Conservation (phyloP, 2,329 filamentous ascomycete genomes). For the Trichoderma gracile region DNA sequence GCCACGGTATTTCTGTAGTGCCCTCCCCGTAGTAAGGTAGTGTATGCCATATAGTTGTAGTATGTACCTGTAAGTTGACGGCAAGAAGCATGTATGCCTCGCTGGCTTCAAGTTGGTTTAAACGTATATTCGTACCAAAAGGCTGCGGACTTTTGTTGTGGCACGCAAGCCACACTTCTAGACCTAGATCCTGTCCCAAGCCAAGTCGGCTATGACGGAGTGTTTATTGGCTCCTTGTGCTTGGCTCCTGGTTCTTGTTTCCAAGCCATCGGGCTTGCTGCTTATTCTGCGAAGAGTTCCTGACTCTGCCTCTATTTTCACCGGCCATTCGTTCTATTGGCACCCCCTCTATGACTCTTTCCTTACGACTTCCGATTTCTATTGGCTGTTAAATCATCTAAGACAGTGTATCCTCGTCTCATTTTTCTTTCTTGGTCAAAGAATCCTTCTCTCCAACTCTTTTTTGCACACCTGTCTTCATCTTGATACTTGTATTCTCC, state of each 20-base stretch:
- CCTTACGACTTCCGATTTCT: too few species aligned
- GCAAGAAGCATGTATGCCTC: not conserved
- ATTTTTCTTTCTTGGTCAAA: not conserved
- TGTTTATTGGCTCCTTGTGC: not conserved
- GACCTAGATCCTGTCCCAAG: constrained; percentile 14
- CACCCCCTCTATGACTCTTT: constrained; percentile 13
- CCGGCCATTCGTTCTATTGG: not conserved
- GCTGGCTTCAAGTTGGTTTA: not conserved
- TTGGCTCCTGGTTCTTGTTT: not conserved
- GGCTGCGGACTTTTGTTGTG: constrained; percentile 21
- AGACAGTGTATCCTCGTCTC: too few species aligned
- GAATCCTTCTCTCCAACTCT: too few species aligned
- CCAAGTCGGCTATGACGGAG: not conserved
- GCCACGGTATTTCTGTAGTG: not conserved
- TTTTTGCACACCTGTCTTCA: too few species aligned
- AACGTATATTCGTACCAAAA: not conserved
- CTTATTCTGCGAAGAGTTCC: not conserved
- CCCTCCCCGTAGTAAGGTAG: too few species aligned
- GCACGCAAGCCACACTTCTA: constrained; percentile 14
- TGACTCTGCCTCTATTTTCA: not conserved
- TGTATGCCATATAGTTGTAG: too few species aligned
- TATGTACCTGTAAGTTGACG: too few species aligned
- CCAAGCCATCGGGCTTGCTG: not conserved
- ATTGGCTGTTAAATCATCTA: not conserved
- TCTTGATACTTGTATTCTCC: too few species aligned